A percentile compares a stretch with the other conserved stretches of the same genome.
Conservation (phyloP, 1,284 basidiomycete genomes). For the Xerocomus minutiporus region DNA sequence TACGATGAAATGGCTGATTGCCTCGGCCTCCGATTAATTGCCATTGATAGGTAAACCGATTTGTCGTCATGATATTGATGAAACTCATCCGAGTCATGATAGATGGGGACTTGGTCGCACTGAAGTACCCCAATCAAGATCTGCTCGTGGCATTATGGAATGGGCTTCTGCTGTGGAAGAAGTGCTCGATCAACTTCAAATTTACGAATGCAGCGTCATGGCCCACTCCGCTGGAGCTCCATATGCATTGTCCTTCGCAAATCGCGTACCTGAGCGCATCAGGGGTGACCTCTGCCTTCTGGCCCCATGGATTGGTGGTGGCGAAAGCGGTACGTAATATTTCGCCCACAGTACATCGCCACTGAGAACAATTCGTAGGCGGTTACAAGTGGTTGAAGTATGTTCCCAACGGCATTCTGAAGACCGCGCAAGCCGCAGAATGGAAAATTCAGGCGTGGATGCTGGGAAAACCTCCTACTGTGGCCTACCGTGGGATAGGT, state of each 20-base stretch:
- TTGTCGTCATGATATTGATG: neutral
- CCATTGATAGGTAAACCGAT: conserved; percentile 76
- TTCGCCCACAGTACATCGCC: neutral
- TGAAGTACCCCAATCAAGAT: conserved; percentile 61
- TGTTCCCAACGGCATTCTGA: conserved; percentile 88
- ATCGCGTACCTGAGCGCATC: conserved; percentile 69
- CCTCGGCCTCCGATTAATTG: conserved; percentile 83
- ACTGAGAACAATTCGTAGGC: conserved; percentile 37
- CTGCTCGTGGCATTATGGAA: conserved; percentile 77
- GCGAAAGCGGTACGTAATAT: conserved; percentile 68
- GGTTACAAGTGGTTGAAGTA: conserved; percentile 97
- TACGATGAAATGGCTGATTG: conserved; percentile 95
- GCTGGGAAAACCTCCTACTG: conserved; percentile 87
- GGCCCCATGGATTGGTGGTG: conserved; percentile 94
- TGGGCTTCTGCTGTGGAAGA: conserved; percentile 91
- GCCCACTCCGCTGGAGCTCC: conserved; percentile 97
- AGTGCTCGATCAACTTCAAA: conserved; percentile 76
- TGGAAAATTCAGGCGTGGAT: conserved; percentile 97
- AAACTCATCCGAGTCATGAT: conserved; percentile 14
- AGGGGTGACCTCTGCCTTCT: conserved; percentile 84
- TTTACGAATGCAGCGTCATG: conserved; percentile 83
- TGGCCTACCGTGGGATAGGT: conserved; percentile 76
- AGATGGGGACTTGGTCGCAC: conserved; percentile 94
- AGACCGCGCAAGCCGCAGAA: conserved; percentile 94
- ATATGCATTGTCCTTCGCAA: conserved; percentile 86